A percentile compares a stretch with the other conserved stretches of the same genome.
Conservation (phyloP, 768 basidiomycete species). For the Daedalea quercina region DNA sequence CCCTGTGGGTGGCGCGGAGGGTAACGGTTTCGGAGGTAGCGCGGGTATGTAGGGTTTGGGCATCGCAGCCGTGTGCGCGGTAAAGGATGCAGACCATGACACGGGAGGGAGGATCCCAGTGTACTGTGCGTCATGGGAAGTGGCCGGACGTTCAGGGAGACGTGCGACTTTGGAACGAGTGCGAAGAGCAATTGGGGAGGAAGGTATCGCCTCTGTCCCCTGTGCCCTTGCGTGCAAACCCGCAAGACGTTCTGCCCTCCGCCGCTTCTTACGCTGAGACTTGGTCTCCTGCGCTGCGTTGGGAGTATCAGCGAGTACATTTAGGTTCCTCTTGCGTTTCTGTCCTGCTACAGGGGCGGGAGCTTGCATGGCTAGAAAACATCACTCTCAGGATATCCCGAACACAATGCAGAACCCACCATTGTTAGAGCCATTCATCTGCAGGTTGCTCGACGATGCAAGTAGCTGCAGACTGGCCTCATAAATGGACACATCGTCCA, state of each 20-base stretch:
- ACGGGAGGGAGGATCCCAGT: conserved; percentile 1
- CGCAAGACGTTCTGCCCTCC: conserved; percentile 1
- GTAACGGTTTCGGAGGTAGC: neutral
- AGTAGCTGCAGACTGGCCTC: neutral
- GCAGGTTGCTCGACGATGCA: neutral
- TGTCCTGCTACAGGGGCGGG: conserved; percentile 1
- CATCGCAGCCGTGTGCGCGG: neutral
- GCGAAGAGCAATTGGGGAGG: neutral
- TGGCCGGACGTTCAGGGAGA: neutral
- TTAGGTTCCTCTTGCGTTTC: conserved; percentile 11
- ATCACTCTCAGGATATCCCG: neutral
- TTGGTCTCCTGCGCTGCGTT: conserved; percentile 5
- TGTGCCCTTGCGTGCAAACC: neutral
- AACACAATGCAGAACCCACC: neutral
- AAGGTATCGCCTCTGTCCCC: neutral
- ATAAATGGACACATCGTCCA: neutral
- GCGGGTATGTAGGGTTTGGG: neutral
- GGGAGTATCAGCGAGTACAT: neutral
- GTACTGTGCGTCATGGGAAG: neutral
- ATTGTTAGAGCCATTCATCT: neutral
- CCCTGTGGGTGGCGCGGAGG: neutral
- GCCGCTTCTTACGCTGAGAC: conserved; percentile 12
- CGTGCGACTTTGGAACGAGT: neutral
- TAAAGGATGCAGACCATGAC: neutral
- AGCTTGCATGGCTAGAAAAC: neutral